Evolutionary conservation across 192 early-diverging fungal species (phyloP).

Genomic region (Linnemannia exigua): DNA sequence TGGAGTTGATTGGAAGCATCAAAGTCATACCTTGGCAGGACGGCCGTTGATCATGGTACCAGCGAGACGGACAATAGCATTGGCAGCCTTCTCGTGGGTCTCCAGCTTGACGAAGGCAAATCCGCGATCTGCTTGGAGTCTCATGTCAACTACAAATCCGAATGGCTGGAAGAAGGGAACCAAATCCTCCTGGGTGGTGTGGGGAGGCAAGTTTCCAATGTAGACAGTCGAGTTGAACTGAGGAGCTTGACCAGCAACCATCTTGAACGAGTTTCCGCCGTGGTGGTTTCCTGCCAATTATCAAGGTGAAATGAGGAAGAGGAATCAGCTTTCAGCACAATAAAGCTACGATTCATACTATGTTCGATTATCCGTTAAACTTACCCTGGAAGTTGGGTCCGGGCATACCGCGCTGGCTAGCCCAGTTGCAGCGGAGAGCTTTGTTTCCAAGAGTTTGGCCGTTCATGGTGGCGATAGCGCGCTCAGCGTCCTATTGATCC

Average conservation of each 20-base stretch:
- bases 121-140: constrained; percentile 91
- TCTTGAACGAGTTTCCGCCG: constrained; percentile 74
- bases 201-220: constrained; percentile 88
- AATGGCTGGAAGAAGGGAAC: constrained; percentile 81
- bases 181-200: constrained; percentile 82
- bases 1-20: background rate
- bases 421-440: constrained; percentile 94
- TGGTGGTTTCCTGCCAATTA: constrained; percentile 36
- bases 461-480: constrained; percentile 89
- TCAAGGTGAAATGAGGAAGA: background rate
- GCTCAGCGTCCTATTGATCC: constrained; percentile 79
- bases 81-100: constrained; percentile 90
- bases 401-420: constrained; percentile 83
- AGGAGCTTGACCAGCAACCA: constrained; percentile 80
- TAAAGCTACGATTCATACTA: background rate
- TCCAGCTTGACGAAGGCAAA: constrained; percentile 95
- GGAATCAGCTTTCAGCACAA: background rate
- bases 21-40: constrained; percentile 72
- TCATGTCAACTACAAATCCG: constrained; percentile 84
- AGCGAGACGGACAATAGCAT: constrained; percentile 88
- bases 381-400: constrained; percentile 56
- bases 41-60: constrained; percentile 81
- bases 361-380: constrained; percentile 14
- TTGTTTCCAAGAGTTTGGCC: constrained; percentile 81
- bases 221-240: constrained; percentile 92